Base-by-base conservation (phyloP, 805 yeast species). In the Phaffomyces thermotolerans region DNA sequence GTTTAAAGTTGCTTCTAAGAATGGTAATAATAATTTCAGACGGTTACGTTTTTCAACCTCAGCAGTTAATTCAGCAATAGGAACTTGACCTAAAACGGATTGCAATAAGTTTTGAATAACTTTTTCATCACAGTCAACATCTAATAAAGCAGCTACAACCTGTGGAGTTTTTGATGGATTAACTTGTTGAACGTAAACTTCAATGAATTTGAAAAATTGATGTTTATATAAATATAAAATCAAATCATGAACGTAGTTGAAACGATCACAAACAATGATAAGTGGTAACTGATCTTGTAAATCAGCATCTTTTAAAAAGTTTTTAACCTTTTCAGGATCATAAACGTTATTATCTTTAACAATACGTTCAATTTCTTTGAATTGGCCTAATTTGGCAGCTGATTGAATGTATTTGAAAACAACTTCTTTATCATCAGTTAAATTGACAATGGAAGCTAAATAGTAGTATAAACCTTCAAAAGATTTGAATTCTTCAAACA, bases 31-130 rank as follows among this genome's bases (percentile, higher is more conserved):
- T 47, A 93, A 71, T 70, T 93, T 93, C 57, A 93, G 75, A 61
- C 96, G 79, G 71, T 90, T 91, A 72, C 99, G 83, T 75, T 88
- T 86, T 71, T 93, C 99, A 55, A 91, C 98, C 72, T 91, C 98
- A 39, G 74, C 81, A 40, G 95, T 95, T 56, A 93, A 77, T 54
- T 84, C 89, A 54, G 76, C 84, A 53, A 93, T 78, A 50, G 99
- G 97, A 45, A 93, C 96, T 66, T 91, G 91, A 44, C 98, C 98
- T 44, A 89, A 69, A 7, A 91, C 98, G 22, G 95, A 81, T 59
- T 74, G 76, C 54, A 93, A 74, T 58, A 93, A 72, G 43, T 77
- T 74, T 69, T 87, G 84, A 62, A 93, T 88, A 55, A 88, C 83
- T 45, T 68, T 66, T 66, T 93, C 99, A 54, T 93, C 98, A 68